phyloP scores from a whole-genome alignment of 495 filamentous ascomycete genomes.

The Daldinia vernicosa region DNA sequence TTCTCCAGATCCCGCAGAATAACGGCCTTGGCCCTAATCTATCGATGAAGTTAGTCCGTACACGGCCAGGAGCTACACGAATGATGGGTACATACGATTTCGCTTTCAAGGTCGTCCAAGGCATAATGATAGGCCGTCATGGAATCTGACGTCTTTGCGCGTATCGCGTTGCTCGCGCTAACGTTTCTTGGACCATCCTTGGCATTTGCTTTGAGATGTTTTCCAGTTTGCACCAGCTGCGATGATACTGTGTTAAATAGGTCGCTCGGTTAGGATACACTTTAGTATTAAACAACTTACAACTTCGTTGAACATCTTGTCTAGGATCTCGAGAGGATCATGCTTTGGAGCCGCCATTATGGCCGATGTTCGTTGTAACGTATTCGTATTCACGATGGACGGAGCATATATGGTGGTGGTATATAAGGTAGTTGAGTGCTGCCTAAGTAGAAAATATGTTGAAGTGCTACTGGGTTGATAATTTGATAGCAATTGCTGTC shows the following conservation, averaged over 20 bases:
- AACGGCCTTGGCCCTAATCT: slow-evolving; percentile 56
- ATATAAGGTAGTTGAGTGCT: background rate
- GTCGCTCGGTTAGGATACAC: background rate
- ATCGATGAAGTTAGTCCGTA: slow-evolving; percentile 27
- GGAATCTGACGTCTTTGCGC: slow-evolving; percentile 49
- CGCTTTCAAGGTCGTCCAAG: slow-evolving; percentile 61
- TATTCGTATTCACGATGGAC: background rate
- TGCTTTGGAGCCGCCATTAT: slow-evolving; percentile 51
- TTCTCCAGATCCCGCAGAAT: slow-evolving; percentile 54
- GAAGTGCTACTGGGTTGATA: background rate
- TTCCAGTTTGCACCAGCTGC: slow-evolving; percentile 62
- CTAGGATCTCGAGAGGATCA: slow-evolving; percentile 53
- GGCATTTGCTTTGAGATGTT: slow-evolving; percentile 52
- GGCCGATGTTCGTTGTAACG: background rate
- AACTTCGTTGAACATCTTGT: slow-evolving; percentile 58
- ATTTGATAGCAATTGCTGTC: background rate
- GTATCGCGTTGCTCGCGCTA: slow-evolving; percentile 44
- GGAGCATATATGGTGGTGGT: background rate
- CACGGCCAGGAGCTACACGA: background rate
- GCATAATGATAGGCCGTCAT: slow-evolving; percentile 57
- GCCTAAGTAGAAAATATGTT: background rate
- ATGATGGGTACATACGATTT: slow-evolving; percentile 55
- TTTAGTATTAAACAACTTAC: slow-evolving; percentile 44
- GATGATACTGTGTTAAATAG: slow-evolving; percentile 23
- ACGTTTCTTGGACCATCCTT: slow-evolving; percentile 51